Percentiles rank a stretch among this genome's conserved stretches.
phyloP scores from a whole-genome alignment of 202 grass and related monocot genomes.

The Thinopyrum obtusiflorum region DNA sequence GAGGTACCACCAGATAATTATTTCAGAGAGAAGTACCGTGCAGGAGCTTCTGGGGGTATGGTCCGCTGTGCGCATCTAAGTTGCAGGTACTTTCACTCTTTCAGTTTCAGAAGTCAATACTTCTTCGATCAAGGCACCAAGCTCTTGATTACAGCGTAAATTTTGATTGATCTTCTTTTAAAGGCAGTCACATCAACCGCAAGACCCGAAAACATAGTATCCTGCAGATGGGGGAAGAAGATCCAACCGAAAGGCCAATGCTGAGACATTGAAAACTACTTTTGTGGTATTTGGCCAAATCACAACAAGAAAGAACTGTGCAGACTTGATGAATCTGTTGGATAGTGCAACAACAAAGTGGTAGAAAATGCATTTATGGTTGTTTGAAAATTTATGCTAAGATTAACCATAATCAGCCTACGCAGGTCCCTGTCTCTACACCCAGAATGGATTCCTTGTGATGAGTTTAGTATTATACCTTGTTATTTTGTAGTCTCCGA shows the following conservation, averaged over 20 bases:
- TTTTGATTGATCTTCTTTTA: conserved; percentile 20
- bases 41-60: conserved; percentile 4
- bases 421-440: conserved; percentile 6
- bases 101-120: conserved; percentile 11
- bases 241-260: conserved; percentile 6
- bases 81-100: conserved; percentile 2
- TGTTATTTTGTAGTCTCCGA: background rate
- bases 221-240: conserved; percentile 22
- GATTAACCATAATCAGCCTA: background rate
- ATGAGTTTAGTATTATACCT: conserved; percentile 19
- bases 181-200: background rate
- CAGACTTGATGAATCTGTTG: conserved; percentile 17
- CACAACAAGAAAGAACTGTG: conserved; percentile 24
- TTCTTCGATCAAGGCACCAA: conserved; percentile 18
- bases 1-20: background rate
- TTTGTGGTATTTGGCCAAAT: background rate
- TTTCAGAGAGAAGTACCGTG: conserved; percentile 10
- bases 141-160: conserved; percentile 16
- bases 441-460: background rate
- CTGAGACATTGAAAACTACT: conserved; percentile 5
- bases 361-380: conserved; percentile 15
- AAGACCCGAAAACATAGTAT: background rate
- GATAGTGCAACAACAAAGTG: conserved; percentile 18
- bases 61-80: background rate
- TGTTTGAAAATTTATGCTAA: conserved; percentile 13